Evolutionary conservation across 1,284 basidiomycete species (phyloP).

Genomic region (Blastosporella zonata): DNA sequence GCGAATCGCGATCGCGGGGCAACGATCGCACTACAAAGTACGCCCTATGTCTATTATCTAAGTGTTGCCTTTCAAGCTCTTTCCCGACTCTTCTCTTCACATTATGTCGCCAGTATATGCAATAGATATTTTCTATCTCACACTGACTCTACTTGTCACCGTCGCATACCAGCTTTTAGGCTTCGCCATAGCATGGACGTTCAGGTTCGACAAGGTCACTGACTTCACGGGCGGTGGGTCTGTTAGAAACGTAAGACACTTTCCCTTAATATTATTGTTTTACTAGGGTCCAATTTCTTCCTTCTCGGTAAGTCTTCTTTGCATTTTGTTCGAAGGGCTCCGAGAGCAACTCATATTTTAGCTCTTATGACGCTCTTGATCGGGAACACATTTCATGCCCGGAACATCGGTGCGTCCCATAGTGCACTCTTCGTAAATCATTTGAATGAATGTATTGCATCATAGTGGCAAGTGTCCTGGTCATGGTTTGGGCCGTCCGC

Average conservation of each 20-base stretch:
- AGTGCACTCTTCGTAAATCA: not conserved
- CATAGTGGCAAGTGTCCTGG: slow-evolving; percentile 48
- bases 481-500: slow-evolving; percentile 64
- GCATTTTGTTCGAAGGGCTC: not conserved
- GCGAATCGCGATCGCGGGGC: too few species aligned
- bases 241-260: not conserved
- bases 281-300: slow-evolving; percentile 67
- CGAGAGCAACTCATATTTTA: slow-evolving; percentile 18
- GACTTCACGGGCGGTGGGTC: slow-evolving; percentile 58
- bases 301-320: slow-evolving; percentile 39
- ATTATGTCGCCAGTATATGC: slow-evolving; percentile 45
- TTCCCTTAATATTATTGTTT: slow-evolving; percentile 1
- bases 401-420: slow-evolving; percentile 43
- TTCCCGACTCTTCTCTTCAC: not conserved
- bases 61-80: not conserved
- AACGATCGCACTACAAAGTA: too few species aligned
- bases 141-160: slow-evolving; percentile 66
- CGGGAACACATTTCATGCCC: slow-evolving; percentile 55
- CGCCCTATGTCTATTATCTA: too few species aligned
- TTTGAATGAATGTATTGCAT: not conserved
- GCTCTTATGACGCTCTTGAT: slow-evolving; percentile 52
- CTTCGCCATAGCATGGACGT: slow-evolving; percentile 67
- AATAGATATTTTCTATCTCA: slow-evolving; percentile 65
- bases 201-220: slow-evolving; percentile 75
- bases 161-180: slow-evolving; percentile 64